Base-by-base conservation (phyloP, 139 green algal species). In the Chlamydomonas sp. region DNA sequence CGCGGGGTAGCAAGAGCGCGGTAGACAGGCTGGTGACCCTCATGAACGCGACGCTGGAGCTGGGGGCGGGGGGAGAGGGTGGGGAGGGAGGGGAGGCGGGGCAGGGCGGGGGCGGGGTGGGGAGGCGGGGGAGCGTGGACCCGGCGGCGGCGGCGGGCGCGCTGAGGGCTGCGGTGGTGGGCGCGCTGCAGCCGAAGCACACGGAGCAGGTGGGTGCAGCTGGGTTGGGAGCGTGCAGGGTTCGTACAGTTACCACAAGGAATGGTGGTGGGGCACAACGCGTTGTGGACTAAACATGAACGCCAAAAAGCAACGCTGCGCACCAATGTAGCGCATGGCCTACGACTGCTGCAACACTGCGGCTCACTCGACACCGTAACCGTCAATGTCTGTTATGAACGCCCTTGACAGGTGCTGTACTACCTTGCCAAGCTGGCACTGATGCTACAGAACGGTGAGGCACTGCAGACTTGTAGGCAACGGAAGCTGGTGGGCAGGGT, bases 371-470 rank as follows among this genome's bases (percentile, higher is more conserved):
- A 49, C 31, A 49, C 31, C 31, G 31, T 49, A 49, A 49, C 31
- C 31, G 31, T 49, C 31, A 49, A 49, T 49, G 31, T 49, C 31
- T 49, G 31, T 49, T 49, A 49, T 49, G 31, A 49, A 49, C 31
- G 31, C 31, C 31, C 31, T 49, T 49, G 63, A 16, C 10, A 12
- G 63, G 82, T 75, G 71, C 59, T 86, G 18, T 86, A 86, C 71
- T 86, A 74, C 60, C 60, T 86, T 1, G 31, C 82, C 2, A 72
- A 63, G 71, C 20, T 86, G 71, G 61, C 82, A 10, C 82, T 86
- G 1, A 80, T 83, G 68, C 18, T 89, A 63, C 83, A 85, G 59
- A 59, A 91, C 31, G 87, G 81, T 91, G 68, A 1, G 85, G 15
- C 61, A 5, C 16, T 62, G 31, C 4, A 20, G 6, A 20, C 59